A percentile compares a stretch with the other conserved stretches of the same genome.
Evolutionary conservation across 2,329 filamentous ascomycete species (phyloP).

Genomic region (Aspergillus fischeri): DNA sequence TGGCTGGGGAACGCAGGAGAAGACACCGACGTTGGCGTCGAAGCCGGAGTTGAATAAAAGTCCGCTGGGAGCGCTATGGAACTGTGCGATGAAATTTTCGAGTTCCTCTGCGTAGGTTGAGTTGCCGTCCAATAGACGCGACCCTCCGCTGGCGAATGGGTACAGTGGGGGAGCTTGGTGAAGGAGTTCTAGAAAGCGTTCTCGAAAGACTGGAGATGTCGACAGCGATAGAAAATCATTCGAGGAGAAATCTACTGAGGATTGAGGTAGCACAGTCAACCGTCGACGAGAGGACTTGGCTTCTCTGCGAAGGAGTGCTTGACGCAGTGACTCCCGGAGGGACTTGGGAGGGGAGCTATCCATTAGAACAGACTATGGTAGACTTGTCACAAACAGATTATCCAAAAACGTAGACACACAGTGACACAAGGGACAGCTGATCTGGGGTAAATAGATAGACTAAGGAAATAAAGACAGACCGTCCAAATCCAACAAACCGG

Average conservation of each 20-base stretch:
- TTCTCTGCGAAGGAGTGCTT: conserved; percentile 37
- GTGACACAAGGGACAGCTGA: not conserved
- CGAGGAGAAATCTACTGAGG: conserved; percentile 57
- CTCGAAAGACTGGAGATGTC: conserved; percentile 44
- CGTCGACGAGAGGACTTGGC: conserved; percentile 43
- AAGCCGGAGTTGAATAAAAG: conserved; percentile 63
- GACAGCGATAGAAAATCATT: conserved; percentile 63
- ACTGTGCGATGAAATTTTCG: conserved; percentile 55
- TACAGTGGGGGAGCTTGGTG: conserved; percentile 29
- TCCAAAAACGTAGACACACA: not conserved
- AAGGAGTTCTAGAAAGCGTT: conserved; percentile 48
- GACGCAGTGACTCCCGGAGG: conserved; percentile 28
- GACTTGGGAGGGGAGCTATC: conserved; percentile 11
- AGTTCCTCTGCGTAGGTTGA: conserved; percentile 56
- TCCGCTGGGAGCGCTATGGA: conserved; percentile 56
- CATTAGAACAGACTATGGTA: not conserved
- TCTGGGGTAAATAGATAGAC: not conserved
- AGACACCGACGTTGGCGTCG: conserved; percentile 62
- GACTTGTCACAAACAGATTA: not conserved
- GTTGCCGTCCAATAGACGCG: conserved; percentile 63
- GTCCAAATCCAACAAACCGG: conserved; percentile 2
- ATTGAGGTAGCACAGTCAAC: conserved; percentile 43
- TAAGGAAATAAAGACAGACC: not conserved
- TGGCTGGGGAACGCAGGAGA: conserved; percentile 56
- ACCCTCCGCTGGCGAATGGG: conserved; percentile 56